These are phyloP conservation scores for Prunus salicina DNA, from an alignment of 306 rosid genomes.

Conservation along the genomic window DNA sequence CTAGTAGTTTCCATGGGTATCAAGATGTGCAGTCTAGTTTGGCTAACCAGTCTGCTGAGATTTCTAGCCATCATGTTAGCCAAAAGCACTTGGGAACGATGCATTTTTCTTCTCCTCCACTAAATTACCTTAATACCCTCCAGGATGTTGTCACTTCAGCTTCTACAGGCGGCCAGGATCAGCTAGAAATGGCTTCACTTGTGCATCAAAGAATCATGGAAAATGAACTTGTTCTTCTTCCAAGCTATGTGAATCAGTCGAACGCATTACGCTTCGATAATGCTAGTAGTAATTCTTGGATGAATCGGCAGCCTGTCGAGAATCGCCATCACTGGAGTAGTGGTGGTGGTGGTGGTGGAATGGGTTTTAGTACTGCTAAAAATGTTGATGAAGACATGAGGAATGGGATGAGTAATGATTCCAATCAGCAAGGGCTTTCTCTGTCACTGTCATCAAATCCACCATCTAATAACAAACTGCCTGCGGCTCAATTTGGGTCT, in stretches of 20 bases:
- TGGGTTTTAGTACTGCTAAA: conserved; percentile 21
- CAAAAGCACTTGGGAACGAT: conserved; percentile 34
- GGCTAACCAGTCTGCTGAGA: conserved; percentile 3
- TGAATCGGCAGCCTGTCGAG: conserved; percentile 25
- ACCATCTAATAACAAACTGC: conserved; percentile 40
- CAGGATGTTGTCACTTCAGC: conserved; percentile 53
- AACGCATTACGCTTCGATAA: conserved; percentile 30
- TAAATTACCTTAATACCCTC: conserved; percentile 43
- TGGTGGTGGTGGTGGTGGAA: conserved; percentile 17
- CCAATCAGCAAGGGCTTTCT: conserved; percentile 71
- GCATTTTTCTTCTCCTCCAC: conserved; percentile 27
- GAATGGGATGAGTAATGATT: conserved; percentile 36
- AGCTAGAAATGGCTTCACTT: conserved; percentile 33
- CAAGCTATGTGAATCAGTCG: conserved; percentile 38
- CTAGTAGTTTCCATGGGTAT: conserved; percentile 24
- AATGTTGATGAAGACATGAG: conserved; percentile 23
- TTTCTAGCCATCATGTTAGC: conserved; percentile 22
- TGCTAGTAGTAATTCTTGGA: conserved; percentile 35
- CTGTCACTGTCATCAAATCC: conserved; percentile 79
- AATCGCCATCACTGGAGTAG: conserved; percentile 19
- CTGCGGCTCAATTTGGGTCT: conserved; percentile 36
- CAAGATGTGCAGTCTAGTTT: conserved; percentile 15
- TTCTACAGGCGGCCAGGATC: conserved; percentile 28
- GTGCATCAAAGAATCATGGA: conserved; percentile 16
- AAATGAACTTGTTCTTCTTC: conserved; percentile 40